Percentiles rank a stretch among this genome's conserved stretches.
Evolutionary conservation across 352 stramenopile species (phyloP).

Genomic region (Blastocystis sp.): DNA sequence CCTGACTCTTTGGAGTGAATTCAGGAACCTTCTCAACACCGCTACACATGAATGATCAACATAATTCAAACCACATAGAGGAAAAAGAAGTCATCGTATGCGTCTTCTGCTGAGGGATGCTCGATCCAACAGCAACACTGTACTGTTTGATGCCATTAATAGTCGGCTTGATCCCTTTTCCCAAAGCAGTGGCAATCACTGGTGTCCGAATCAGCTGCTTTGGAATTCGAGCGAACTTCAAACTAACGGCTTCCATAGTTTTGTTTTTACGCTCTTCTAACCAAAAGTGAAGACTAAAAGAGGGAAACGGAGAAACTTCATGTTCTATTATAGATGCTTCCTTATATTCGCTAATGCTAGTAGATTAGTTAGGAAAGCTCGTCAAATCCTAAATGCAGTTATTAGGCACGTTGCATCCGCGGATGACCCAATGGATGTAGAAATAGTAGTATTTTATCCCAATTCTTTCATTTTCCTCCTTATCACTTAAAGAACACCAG

Average conservation of each 20-base stretch:
- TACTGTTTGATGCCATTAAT: constrained; percentile 46
- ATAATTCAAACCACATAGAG: constrained; percentile 6
- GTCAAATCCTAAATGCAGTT: too few relatives aligned
- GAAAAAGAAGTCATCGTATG: constrained; percentile 25
- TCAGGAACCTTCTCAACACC: constrained; percentile 48
- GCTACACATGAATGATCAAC: neutral
- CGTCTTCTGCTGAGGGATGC: neutral
- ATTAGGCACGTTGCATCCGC: too few relatives aligned
- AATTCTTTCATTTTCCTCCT: neutral
- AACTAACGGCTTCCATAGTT: constrained; percentile 43
- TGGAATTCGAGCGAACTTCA: constrained; percentile 25
- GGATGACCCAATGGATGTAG: too few relatives aligned
- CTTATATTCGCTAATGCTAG: neutral
- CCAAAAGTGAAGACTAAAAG: constrained; percentile 6
- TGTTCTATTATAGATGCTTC: neutral
- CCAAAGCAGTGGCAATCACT: neutral
- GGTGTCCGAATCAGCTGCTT: constrained; percentile 50
- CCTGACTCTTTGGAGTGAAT: constrained; percentile 23
- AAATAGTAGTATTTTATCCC: too few relatives aligned
- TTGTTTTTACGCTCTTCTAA: neutral
- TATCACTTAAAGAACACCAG: neutral
- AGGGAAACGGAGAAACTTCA: constrained; percentile 38
- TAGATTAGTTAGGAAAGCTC: too few relatives aligned
- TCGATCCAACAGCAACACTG: neutral
- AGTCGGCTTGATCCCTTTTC: constrained; percentile 13